Percentiles rank a stretch among this genome's conserved stretches.
Conservation (phyloP, 768 basidiomycete species). For the Neoboletus subvelutipes region DNA sequence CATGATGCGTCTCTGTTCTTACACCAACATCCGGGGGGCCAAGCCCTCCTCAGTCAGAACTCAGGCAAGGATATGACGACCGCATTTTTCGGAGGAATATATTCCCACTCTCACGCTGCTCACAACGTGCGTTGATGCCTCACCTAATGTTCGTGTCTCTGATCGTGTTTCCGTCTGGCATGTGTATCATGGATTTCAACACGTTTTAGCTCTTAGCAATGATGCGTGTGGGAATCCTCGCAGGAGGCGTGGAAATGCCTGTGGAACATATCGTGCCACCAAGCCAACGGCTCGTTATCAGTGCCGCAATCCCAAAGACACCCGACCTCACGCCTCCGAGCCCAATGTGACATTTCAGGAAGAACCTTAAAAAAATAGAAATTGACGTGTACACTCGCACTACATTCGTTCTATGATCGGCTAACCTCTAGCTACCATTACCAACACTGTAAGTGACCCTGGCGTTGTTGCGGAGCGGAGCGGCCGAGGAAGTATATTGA, state of each 20-base stretch:
- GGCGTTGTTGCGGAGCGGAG: neutral
- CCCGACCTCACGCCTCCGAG: neutral
- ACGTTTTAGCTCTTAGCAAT: constrained; percentile 58
- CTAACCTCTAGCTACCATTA: constrained; percentile 4
- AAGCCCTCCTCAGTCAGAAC: constrained; percentile 50
- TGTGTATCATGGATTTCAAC: neutral
- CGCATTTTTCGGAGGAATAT: constrained; percentile 83
- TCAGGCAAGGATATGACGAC: constrained; percentile 84
- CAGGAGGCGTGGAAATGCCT: constrained; percentile 59
- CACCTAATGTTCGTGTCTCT: constrained; percentile 1
- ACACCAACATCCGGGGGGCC: constrained; percentile 81
- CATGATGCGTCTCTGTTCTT: constrained; percentile 77
- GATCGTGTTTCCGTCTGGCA: constrained; percentile 1
- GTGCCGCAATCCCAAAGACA: constrained; percentile 10
- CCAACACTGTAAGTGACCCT: constrained; percentile 7
- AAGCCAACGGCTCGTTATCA: constrained; percentile 40
- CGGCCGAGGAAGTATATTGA: neutral
- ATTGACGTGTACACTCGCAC: neutral
- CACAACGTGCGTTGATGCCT: constrained; percentile 55
- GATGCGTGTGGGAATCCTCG: constrained; percentile 71
- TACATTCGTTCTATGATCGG: constrained; percentile 18
- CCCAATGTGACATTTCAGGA: neutral
- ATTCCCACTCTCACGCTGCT: constrained; percentile 81
- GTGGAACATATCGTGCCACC: constrained; percentile 46
- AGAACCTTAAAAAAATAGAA: neutral